Base-by-base conservation (phyloP, 2,329 filamentous ascomycete species). In the Thielaviopsis cerberus region DNA sequence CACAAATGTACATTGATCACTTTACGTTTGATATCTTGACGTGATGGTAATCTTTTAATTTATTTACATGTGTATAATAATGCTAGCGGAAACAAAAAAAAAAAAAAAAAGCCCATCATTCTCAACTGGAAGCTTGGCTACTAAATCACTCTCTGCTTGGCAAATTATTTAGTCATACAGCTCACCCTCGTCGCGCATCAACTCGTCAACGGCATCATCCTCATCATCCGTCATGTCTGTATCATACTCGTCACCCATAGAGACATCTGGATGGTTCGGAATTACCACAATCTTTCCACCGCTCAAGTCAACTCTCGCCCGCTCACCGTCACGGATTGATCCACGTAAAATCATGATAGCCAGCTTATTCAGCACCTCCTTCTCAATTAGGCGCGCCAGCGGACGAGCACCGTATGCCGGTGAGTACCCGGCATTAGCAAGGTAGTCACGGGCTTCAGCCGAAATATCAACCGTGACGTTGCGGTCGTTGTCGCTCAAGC, bases 381-480 rank as follows among this genome's bases (percentile, higher is more conserved):
- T 92, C 75, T 98, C 92, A 64, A 98, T 96, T 61, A 98, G 80
- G 57, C 92, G 80, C 20, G 85, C 82, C 23, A 98, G 74, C 37
- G 92, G 92, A 59, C 92, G 80, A 48, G 92, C 92, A 70, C 92
- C 92, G 66, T 98, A 98, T 0, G 88, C 89, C 0, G 92, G 92
- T 15, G 88, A 94, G 74, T 98, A 98, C 10, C 92, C 92, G 0
- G 90, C 86, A 48, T 80, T 81, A 65, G 89, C 92, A 8, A 98
- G 80, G 70, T 95, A 97, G 67, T 97, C 89, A 68, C 91, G 92
- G 66, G 92, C 92, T 61, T 88, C 86, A 1, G 86, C 78, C 1
- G 83, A 83, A 60, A 94, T 83, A n/a, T 84, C 74, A 65, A 98
- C 94, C n/a, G 64, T 68, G 55, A 98, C 85, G 63, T 94, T 91